phyloP scores from a whole-genome alignment of 2,329 filamentous ascomycete genomes.

The Furcasterigmium sp. region DNA sequence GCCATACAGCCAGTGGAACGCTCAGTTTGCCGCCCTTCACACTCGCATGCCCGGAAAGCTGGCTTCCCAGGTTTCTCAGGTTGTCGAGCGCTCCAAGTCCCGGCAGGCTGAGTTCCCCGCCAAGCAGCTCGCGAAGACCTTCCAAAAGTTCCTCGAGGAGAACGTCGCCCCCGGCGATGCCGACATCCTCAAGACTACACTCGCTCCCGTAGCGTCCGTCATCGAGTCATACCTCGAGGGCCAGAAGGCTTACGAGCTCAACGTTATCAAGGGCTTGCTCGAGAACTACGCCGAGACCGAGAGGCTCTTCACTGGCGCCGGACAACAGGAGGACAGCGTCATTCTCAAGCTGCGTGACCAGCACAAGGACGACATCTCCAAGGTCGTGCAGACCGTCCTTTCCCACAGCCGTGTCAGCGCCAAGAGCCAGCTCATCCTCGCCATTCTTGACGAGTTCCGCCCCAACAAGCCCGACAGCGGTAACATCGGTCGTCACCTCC shows the following conservation, averaged over 20 bases:
- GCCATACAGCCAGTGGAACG: slow-evolving; percentile 93
- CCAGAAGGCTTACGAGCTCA: slow-evolving; percentile 84
- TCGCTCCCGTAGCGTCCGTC: slow-evolving; percentile 72
- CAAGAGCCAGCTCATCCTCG: slow-evolving; percentile 90
- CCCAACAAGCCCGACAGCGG: slow-evolving; percentile 89
- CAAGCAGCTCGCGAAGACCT: slow-evolving; percentile 77
- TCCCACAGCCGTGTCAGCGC: slow-evolving; percentile 89
- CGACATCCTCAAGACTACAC: slow-evolving; percentile 64
- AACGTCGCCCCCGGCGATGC: slow-evolving; percentile 70
- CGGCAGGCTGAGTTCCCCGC: slow-evolving; percentile 86
- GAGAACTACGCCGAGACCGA: slow-evolving; percentile 80
- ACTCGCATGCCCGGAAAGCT: slow-evolving; percentile 95
- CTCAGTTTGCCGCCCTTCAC: slow-evolving; percentile 94
- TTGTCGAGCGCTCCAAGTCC: slow-evolving; percentile 76
- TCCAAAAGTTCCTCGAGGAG: slow-evolving; percentile 85
- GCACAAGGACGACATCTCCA: slow-evolving; percentile 85
- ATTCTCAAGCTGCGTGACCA: slow-evolving; percentile 91
- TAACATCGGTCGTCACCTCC: slow-evolving; percentile 84
- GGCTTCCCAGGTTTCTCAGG: slow-evolving; percentile 73
- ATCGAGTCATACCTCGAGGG: slow-evolving; percentile 80
- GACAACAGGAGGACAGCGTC: slow-evolving; percentile 85
- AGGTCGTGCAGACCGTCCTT: slow-evolving; percentile 82
- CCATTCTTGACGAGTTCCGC: slow-evolving; percentile 88
- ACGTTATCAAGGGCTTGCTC: slow-evolving; percentile 73
- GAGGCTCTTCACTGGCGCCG: slow-evolving; percentile 78